Evolutionary conservation across 1,284 basidiomycete genomes (phyloP).

Genomic region (Melampsora occidentalis): DNA sequence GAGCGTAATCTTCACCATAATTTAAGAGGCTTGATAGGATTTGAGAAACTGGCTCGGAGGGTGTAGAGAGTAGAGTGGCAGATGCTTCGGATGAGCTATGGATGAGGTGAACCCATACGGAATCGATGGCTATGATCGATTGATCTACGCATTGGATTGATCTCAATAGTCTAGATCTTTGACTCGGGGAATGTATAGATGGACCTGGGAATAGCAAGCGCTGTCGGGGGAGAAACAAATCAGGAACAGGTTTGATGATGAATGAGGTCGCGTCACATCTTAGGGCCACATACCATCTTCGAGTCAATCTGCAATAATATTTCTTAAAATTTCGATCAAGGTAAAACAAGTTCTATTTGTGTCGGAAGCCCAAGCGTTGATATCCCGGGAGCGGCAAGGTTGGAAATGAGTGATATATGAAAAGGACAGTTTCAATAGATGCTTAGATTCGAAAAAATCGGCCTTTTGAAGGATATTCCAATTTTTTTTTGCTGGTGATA

Average conservation of each 20-base stretch:
- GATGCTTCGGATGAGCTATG: conserved; percentile 27
- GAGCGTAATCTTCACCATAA: conserved; percentile 21
- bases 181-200: conserved; percentile 23
- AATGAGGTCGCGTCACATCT: no score
- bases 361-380: no score
- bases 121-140: conserved; percentile 28
- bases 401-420: no score
- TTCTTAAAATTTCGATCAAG: no score
- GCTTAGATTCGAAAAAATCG: no score
- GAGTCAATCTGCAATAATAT: no score
- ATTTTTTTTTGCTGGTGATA: no score
- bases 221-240: conserved; percentile 1
- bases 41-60: conserved; percentile 11
- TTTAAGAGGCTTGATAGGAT: conserved; percentile 25
- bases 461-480: no score
- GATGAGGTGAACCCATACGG: conserved; percentile 33
- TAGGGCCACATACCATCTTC: no score
- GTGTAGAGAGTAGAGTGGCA: conserved; percentile 4
- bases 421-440: no score
- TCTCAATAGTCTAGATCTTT: conserved; percentile 19
- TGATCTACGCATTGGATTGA: conserved; percentile 24
- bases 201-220: conserved; percentile 27
- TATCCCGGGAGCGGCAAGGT: no score
- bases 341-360: no score
- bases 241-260: not conserved